Evolutionary conservation across 2,329 filamentous ascomycete genomes (phyloP), one percentile per base, ranked within the genome.

Genomic region (Elsinoe australis): DNA sequence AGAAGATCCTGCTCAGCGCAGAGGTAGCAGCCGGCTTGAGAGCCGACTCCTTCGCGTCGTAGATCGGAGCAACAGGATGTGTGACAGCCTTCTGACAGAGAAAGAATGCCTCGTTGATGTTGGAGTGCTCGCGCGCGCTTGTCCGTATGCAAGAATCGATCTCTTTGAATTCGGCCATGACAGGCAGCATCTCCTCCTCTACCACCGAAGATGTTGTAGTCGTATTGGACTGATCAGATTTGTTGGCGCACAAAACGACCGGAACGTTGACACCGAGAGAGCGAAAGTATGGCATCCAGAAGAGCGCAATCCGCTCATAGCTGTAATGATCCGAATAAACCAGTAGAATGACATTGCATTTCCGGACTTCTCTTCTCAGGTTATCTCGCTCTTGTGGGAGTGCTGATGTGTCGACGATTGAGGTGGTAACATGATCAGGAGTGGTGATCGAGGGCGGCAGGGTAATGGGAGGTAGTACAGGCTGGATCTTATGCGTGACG

Each of bases 251-350:
- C 49, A 98, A 72, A 35, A 98, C 89, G 8, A 98, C 92, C 0
- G 92, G 92, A 14, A 98, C 88, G 63, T 98, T 98, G 62, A 98
- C 92, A n/a, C 92, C 92, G 31, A 98, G 78, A 3, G 89, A 95
- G 52, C 92, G 85, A 62, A 98, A 96, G 67, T 95, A 94, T 8
- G 92, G 92, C 78, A 98, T 85, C 92, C 92, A 98, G 67, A 96
- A 98, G 36, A 98, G 74, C 3, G 90, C 92, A 3, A 98, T 89
- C 29, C 92, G 77, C 64, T 98, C 92, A 70, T 96, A 98, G 74
- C 89, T 96, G 72, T 98, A 98, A 68, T 96, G 90, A 65, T 98
- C 92, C 56, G 89, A 89, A 67, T 98, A 98, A 48, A 98, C 89
- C 34, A 98, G 79, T 14, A 96, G 75, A 55, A 98, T 96, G 56